Evolutionary conservation across 768 basidiomycete species (phyloP), one percentile per base, ranked within the genome.

Genomic region (Cantharellus anzutake): DNA sequence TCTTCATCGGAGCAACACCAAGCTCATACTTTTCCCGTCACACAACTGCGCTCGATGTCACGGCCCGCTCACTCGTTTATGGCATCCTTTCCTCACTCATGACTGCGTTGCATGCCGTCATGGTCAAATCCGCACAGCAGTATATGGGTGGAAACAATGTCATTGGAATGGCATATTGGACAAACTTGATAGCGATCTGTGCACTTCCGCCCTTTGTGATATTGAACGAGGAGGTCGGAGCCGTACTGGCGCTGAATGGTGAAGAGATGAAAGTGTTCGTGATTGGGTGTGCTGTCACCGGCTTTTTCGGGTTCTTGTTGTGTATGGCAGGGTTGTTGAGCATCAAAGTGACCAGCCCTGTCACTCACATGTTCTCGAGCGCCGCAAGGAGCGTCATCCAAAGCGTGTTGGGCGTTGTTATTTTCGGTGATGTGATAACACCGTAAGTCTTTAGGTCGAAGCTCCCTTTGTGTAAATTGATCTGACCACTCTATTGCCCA

Each of bases 281-380:
- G 4, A 81, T 77, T 78, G 85, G 84, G 2, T 80, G 75, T 60
- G 62, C 80, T 52, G 73, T 84, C 53, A 86, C 85, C 29, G 86
- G 86, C 16, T 62, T 82, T n/a, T 84, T 86, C 62, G 86, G 86
- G 2, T 90, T 88, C 72, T 68, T 88, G 61, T 80, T 90, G 42
- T 86, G 84, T 64, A 71, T 90, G 44, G 85, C 87, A 0, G 84
- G 84, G 29, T 70, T 88, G 64, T 71, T 90, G 62, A 84, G 83
- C 66, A 86, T 90, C 72, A 71, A 71, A 44, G 59, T 64, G 56
- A 88, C 86, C 14, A 84, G 82, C 60, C 86, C 86, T 3, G 77
- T 90, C 59, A 87, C 85, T 1, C 87, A 88, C 68, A 89, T 87
- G 84, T 84, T 89, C 70, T 82, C 81, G 42, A 64, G 52, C 86